Evolutionary conservation across 1,139 yeast genomes (phyloP).

Genomic region (Taphrina deformans): DNA sequence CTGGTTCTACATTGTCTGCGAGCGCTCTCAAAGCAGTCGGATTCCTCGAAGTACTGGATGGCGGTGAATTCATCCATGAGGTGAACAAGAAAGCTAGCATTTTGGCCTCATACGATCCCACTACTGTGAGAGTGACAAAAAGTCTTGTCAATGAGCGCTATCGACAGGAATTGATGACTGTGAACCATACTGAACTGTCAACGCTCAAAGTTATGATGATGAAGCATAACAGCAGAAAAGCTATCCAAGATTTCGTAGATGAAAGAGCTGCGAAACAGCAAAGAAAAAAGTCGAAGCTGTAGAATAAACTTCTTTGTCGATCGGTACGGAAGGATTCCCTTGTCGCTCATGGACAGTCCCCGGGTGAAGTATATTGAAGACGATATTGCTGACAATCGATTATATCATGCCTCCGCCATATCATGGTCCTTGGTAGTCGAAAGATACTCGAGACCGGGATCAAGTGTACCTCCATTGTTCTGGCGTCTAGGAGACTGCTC

Average conservation of each 20-base stretch:
- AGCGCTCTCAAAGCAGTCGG: not conserved
- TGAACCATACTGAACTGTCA: slow-evolving; percentile 21
- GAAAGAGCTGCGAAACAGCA: slow-evolving; percentile 21
- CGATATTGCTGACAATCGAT: not conserved
- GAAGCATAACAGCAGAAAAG: slow-evolving; percentile 9
- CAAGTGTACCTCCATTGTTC: not conserved
- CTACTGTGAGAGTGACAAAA: slow-evolving; percentile 1
- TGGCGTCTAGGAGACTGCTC: not conserved
- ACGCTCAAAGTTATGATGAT: slow-evolving; percentile 16
- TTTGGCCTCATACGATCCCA: slow-evolving; percentile 11
- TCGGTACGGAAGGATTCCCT: too few relatives aligned
- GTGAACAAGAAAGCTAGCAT: slow-evolving; percentile 14
- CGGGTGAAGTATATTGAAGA: too few relatives aligned
- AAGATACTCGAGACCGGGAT: not conserved
- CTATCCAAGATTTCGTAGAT: slow-evolving; percentile 27
- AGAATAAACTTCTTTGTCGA: not conserved
- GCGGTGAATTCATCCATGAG: not conserved
- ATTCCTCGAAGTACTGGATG: slow-evolving; percentile 2
- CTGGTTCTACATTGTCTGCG: slow-evolving; percentile 10
- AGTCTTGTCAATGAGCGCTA: not conserved
- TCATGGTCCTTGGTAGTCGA: not conserved
- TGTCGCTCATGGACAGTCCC: too few relatives aligned
- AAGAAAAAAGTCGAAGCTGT: slow-evolving; percentile 1
- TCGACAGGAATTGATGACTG: not conserved
- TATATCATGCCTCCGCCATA: not conserved